Conservation (phyloP, 2,329 filamentous ascomycete species). For the Zymoseptoria tritici region DNA sequence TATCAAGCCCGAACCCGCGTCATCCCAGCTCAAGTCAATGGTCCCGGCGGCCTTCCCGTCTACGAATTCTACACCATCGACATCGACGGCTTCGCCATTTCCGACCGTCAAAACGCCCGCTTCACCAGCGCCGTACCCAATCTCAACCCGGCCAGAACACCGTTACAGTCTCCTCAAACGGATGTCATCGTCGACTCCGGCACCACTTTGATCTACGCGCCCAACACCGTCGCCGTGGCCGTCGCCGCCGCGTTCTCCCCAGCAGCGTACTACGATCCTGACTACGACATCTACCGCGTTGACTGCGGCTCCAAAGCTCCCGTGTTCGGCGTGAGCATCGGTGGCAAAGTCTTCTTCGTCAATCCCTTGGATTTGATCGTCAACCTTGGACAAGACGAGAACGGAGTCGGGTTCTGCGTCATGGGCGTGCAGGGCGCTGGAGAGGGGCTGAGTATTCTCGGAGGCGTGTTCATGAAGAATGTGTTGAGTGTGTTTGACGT, state of each 20-base stretch:
- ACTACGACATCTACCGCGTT: constrained; percentile 32
- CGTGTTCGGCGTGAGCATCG: constrained; percentile 36
- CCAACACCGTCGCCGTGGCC: constrained; percentile 29
- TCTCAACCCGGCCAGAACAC: constrained; percentile 12
- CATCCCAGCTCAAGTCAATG: constrained; percentile 21
- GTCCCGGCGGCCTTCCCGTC: constrained; percentile 18
- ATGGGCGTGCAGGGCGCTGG: constrained; percentile 29
- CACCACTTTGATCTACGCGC: constrained; percentile 37
- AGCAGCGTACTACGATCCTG: constrained; percentile 30
- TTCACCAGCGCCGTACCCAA: constrained; percentile 16
- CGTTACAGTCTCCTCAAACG: constrained; percentile 24
- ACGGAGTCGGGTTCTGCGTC: constrained; percentile 21
- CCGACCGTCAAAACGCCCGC: constrained; percentile 12
- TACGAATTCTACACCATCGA: constrained; percentile 36
- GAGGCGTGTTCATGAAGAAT: constrained; percentile 44
- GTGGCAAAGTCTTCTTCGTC: constrained; percentile 28
- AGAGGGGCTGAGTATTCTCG: constrained; percentile 35
- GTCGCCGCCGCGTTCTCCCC: constrained; percentile 39
- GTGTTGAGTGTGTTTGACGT: constrained; percentile 47
- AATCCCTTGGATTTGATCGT: constrained; percentile 27
- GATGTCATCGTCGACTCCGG: constrained; percentile 41
- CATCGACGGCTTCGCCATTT: constrained; percentile 27
- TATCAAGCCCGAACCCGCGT: constrained; percentile 33
- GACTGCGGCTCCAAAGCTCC: constrained; percentile 38
- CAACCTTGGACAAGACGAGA: constrained; percentile 7